Base-by-base conservation (phyloP, 371 early-diverging fungal species). In the Rhizopus arrhizus region DNA sequence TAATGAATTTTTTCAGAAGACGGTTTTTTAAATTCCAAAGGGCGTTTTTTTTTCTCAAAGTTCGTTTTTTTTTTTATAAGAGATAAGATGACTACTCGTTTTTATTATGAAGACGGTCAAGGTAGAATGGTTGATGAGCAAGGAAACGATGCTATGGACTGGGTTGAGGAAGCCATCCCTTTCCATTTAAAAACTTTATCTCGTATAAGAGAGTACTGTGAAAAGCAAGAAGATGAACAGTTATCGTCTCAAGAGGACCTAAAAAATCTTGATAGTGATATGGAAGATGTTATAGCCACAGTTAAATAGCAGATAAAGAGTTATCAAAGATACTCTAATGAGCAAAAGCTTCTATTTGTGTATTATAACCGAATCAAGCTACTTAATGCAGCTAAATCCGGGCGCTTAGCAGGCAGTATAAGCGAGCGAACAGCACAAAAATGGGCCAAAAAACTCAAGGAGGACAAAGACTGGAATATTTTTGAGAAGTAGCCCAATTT, bases 21-120 rank as follows among this genome's bases (percentile, higher is more conserved):
- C 43, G 43, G 43, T n/a, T 42, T 42, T 42, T 12, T 42, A 8
- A 11, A 11, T 42, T 42, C n/a, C 43, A 43, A 43, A 43, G 4
- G 43, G 5, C 43, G 15, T 0, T 43, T 43, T 43, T 43, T 43
- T 5, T 13, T 43, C 43, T 43, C 43, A 13, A 43, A 4, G 43
- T 43, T 43, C 43, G 43, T 13, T 9, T 36, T 36, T 36, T 36
- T 36, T 36, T 36, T 22, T 22, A 22, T 36, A 36, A 36, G 36
- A 36, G 36, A 54, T 42, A 53, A 22, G 57, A 57, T 57, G 57
- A 47, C 48, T 57, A 57, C 48, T 57, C 49, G 57, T 45, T 62
- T 63, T 63, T 63, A 53, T 63, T 63, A 57, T 57, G 53, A 62
- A 62, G 63, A 57, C 47, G 53, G 57, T 13, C 57, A 56, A 57